These are phyloP conservation scores for Sarocladium kiliense DNA, from an alignment of 2,329 filamentous ascomycete genomes.

Conservation along the genomic window DNA sequence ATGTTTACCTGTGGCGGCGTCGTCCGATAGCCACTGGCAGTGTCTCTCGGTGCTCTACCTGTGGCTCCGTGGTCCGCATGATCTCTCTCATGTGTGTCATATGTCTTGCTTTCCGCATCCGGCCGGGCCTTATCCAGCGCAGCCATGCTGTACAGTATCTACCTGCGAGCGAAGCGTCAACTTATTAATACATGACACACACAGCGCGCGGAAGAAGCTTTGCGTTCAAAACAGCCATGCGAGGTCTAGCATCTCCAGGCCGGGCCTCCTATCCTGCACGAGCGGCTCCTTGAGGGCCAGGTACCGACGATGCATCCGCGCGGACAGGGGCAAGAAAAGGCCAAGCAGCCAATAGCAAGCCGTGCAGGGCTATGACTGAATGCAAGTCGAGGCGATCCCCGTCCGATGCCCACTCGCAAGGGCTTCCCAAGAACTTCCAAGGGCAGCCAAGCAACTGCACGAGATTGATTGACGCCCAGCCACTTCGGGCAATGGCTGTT, in stretches of 20 bases:
- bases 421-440: background rate
- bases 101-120: background rate
- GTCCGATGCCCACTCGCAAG: background rate
- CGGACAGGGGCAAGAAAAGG: background rate
- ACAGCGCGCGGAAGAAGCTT: background rate
- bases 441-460: background rate
- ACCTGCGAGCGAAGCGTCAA: background rate
- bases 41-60: too few relatives aligned
- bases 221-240: background rate
- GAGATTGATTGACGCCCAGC: slow-evolving; percentile 9
- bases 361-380: background rate
- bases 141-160: background rate
- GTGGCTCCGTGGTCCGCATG: background rate
- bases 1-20: background rate
- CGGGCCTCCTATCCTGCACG: background rate
- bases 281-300: background rate
- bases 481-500: slow-evolving; percentile 6
- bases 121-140: too few relatives aligned
- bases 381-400: background rate
- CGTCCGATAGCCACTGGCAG: background rate
- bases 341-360: background rate
- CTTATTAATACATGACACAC: background rate
- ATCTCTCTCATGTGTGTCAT: background rate
- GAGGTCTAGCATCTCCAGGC: background rate
- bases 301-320: background rate